Evolutionary conservation across 2,329 filamentous ascomycete species (phyloP), one percentile per base, ranked within the genome.

Genomic region (Alternaria triticina): DNA sequence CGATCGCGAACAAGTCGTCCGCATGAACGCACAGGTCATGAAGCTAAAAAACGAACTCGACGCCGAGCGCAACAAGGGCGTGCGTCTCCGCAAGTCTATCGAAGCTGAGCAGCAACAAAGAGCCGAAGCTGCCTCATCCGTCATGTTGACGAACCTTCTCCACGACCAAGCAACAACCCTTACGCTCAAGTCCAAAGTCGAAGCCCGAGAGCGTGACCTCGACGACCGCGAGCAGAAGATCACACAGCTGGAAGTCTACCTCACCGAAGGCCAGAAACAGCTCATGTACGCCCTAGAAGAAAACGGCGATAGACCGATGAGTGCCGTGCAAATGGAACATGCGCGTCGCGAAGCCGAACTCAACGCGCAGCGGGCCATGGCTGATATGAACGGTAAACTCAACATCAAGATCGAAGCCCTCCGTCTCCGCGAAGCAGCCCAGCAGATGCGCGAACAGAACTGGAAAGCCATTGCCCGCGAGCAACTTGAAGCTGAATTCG

Each of bases 181-280:
- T 2, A 22, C 46, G 0, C 47, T 52, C n/a, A 62, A 70, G 30
- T 62, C 59, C 6, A 57, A 59, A 8, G 8, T 60, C 3, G 40
- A 68, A 30, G 55, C 65, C 25, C 65, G 64, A 27, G 51, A 67
- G 25, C 60, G 63, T 1, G 64, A 66, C 3, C 33, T 75, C 1
- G 28, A 59, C 0, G 23, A 59, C 5, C 73, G 73, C 1, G 64
- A 70, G 13, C 45, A 58, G 6, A 60, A 46, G 2, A 67, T 73
- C 11, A 30, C 62, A 6, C 67, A 74, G 25, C 7, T 65, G 0
- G 75, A 77, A 30, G 22, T 61, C 0, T 71, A 70, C 30, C 69
- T 76, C 3, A 30, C 64, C 6, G 57, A 64, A 22, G 75, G 75
- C 7, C 72, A 76, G 51, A 72, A 66, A 28, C 69, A 72, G 15